These are phyloP conservation scores for Candida albicans DNA, from an alignment of 1,139 yeast species.

Conservation along the genomic window DNA sequence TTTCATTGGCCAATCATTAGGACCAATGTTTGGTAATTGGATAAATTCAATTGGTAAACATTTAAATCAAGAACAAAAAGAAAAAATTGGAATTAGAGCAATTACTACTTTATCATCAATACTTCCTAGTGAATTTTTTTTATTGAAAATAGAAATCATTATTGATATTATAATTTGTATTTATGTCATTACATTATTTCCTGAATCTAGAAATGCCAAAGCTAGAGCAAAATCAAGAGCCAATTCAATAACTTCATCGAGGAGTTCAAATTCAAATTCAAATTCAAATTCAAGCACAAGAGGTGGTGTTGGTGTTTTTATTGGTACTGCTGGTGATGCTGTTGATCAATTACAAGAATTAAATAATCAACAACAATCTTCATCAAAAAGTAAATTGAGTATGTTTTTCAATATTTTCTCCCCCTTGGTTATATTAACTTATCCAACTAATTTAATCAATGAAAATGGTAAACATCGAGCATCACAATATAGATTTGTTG, in stretches of 20 bases:
- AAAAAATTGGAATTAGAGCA: constrained; percentile 2
- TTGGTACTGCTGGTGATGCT: background rate
- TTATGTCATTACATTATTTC: constrained; percentile 38
- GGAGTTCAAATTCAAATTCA: too few species aligned
- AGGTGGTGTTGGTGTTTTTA: background rate
- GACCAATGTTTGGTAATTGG: constrained; percentile 59
- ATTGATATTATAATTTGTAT: constrained; percentile 24
- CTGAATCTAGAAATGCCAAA: constrained; percentile 56
- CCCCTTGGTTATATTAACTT: constrained; percentile 32
- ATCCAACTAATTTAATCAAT: constrained; percentile 15
- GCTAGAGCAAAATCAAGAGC: constrained; percentile 51
- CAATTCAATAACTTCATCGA: constrained; percentile 17
- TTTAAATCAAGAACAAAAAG: background rate
- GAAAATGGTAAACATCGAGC: constrained; percentile 13
- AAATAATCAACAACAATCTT: background rate
- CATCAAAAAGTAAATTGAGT: background rate
- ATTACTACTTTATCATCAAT: constrained; percentile 10
- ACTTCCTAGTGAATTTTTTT: constrained; percentile 26
- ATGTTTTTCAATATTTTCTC: constrained; percentile 27
- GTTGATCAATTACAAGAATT: constrained; percentile 5
- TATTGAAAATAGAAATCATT: constrained; percentile 31
- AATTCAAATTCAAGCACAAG: background rate
- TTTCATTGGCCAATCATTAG: constrained; percentile 60
- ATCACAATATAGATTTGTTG: constrained; percentile 27
- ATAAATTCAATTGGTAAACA: constrained; percentile 20